These are phyloP conservation scores for Ascobolus immersus DNA, from an alignment of 495 filamentous ascomycete species.

Conservation along the genomic window DNA sequence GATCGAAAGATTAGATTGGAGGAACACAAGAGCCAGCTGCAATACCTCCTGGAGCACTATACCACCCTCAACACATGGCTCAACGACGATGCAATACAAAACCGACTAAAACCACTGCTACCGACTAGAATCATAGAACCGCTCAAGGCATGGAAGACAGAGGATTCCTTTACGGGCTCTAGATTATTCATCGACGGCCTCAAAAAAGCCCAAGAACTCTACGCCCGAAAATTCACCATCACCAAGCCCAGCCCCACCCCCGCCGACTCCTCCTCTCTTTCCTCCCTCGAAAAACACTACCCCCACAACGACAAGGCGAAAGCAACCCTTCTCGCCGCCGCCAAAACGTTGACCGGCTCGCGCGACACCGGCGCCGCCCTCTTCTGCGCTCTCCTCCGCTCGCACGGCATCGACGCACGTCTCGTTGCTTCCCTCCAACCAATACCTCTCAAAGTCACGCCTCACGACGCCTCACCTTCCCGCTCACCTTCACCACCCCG, in stretches of 20 bases:
- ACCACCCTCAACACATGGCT: conserved; percentile 66
- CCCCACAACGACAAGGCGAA: conserved; percentile 32
- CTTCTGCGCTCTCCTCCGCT: conserved; percentile 63
- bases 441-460: conserved; percentile 66
- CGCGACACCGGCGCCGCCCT: conserved; percentile 75
- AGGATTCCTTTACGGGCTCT: conserved; percentile 44
- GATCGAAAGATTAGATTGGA: conserved; percentile 50
- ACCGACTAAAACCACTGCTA: conserved; percentile 32
- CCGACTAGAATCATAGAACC: conserved; percentile 31
- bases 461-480: conserved; percentile 53
- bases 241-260: conserved; percentile 16
- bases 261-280: not conserved
- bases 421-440: conserved; percentile 81
- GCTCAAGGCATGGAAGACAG: conserved; percentile 34
- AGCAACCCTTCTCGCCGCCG: conserved; percentile 45
- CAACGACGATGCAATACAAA: conserved; percentile 45
- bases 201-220: conserved; percentile 38
- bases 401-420: conserved; percentile 52
- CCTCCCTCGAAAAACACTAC: conserved; percentile 8
- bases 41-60: conserved; percentile 55
- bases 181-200: conserved; percentile 57
- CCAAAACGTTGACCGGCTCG: conserved; percentile 41
- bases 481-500: too few relatives aligned
- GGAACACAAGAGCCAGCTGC: conserved; percentile 62
- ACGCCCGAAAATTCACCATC: conserved; percentile 37